A percentile compares a stretch with the other conserved stretches of the same genome.
Evolutionary conservation across 208 protist species (phyloP).

Genomic region (Leishmania gerbilli): DNA sequence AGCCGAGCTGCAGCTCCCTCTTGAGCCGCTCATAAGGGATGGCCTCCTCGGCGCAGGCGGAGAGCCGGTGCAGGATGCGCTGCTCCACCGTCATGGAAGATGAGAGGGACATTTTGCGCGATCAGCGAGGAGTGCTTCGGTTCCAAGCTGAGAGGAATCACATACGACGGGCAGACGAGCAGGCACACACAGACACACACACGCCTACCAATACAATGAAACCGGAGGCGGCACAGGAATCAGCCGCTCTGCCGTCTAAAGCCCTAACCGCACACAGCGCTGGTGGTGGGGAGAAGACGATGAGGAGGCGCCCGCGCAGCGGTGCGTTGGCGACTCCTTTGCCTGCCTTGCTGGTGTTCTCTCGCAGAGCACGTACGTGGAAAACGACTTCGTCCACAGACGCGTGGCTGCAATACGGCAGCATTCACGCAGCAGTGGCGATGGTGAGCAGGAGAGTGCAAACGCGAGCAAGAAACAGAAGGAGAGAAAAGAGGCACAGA

Average conservation of each 20-base stretch:
- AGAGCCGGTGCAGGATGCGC: constrained; percentile 44
- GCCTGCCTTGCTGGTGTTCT: not conserved
- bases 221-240: not conserved
- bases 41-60: constrained; percentile 43
- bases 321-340: not conserved
- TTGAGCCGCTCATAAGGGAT: constrained; percentile 50
- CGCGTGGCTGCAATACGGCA: not conserved
- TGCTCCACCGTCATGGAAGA: constrained; percentile 34
- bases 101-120: constrained; percentile 1
- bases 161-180: not conserved
- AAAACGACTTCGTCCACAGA: not conserved
- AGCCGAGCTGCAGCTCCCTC: constrained; percentile 44
- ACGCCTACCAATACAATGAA: not conserved
- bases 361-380: not conserved
- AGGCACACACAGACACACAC: constrained; percentile 5
- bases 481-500: constrained; percentile 1
- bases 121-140: not conserved
- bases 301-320: not conserved
- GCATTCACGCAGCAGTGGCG: not conserved
- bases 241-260: not conserved
- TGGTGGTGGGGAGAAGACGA: not conserved
- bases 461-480: not conserved
- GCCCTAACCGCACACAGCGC: not conserved
- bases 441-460: constrained; percentile 1
- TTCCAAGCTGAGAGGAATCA: not conserved